phyloP scores from a whole-genome alignment of 169 alveolate genomes.

The Plasmodium vivax region DNA sequence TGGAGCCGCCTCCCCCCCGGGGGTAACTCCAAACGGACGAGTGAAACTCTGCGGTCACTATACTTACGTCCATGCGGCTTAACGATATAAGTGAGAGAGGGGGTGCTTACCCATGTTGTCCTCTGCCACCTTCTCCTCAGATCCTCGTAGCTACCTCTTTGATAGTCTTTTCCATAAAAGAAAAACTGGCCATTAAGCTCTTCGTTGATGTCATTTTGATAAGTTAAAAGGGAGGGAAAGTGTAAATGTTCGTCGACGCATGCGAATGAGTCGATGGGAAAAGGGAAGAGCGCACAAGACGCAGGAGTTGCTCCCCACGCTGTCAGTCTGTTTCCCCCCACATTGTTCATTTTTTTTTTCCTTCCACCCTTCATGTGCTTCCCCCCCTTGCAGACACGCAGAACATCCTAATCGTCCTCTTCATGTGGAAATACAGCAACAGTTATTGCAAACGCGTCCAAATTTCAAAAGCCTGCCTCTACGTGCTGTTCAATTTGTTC shows the following conservation, averaged over 20 bases:
- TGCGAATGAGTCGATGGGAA: background rate
- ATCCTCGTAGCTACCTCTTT: slow-evolving; percentile 23
- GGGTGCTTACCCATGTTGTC: background rate
- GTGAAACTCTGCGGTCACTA: background rate
- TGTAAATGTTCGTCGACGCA: background rate
- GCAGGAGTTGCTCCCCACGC: background rate
- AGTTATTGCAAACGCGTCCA: slow-evolving; percentile 1
- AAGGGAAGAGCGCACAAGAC: background rate
- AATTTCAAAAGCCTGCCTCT: background rate
- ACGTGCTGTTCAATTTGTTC: slow-evolving; percentile 6
- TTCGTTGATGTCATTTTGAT: slow-evolving; percentile 16
- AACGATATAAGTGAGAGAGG: background rate
- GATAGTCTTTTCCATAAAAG: slow-evolving; percentile 38
- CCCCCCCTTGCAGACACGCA: background rate
- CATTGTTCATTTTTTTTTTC: background rate
- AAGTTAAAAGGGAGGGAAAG: background rate
- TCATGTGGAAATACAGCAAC: slow-evolving; percentile 66
- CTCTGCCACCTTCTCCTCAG: background rate
- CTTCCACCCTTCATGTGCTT: background rate
- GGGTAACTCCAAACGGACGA: background rate
- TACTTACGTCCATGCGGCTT: too few species aligned
- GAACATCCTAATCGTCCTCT: slow-evolving; percentile 12
- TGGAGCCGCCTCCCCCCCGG: background rate
- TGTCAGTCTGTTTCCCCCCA: too few species aligned
- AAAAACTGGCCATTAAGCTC: background rate